Conservation (phyloP, 495 filamentous ascomycete genomes). For the Penicillium cosmopolitanum region DNA sequence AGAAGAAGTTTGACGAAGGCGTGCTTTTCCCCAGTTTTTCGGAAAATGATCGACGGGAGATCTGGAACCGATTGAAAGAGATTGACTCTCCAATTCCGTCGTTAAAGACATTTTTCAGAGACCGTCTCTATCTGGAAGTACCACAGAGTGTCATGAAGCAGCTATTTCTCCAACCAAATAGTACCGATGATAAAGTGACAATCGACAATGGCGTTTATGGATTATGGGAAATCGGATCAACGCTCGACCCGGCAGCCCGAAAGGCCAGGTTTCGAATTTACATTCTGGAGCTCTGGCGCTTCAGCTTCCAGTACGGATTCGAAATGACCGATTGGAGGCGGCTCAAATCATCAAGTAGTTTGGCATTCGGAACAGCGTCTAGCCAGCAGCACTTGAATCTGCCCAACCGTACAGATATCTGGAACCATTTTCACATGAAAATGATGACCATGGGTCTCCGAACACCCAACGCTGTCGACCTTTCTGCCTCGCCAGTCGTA, state of each 20-base stretch:
- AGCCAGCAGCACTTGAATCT: not conserved
- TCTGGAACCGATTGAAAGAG: slow-evolving; percentile 7
- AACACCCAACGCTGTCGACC: not conserved
- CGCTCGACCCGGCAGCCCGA: not conserved
- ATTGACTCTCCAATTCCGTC: slow-evolving; percentile 14
- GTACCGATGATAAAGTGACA: not conserved
- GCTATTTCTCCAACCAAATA: slow-evolving; percentile 4
- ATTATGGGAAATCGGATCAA: not conserved
- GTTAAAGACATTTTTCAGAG: slow-evolving; percentile 17
- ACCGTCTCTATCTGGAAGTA: slow-evolving; percentile 14
- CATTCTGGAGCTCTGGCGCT: slow-evolving; percentile 13
- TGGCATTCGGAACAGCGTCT: not conserved
- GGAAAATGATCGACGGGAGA: not conserved
- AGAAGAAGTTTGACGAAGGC: slow-evolving; percentile 7
- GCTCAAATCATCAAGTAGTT: not conserved
- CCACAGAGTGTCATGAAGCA: slow-evolving; percentile 8
- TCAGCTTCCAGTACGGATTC: slow-evolving; percentile 17
- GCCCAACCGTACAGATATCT: not conserved
- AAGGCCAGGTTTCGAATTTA: not conserved
- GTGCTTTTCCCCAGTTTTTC: slow-evolving; percentile 3
- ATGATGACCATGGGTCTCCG: not conserved
- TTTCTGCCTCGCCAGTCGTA: not conserved
- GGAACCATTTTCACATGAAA: not conserved
- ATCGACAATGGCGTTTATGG: slow-evolving; percentile 11
- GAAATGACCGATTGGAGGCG: slow-evolving; percentile 8